A percentile compares a stretch with the other conserved stretches of the same genome.
Conservation (phyloP, 768 basidiomycete species). For the Psilocybe cyanescens region DNA sequence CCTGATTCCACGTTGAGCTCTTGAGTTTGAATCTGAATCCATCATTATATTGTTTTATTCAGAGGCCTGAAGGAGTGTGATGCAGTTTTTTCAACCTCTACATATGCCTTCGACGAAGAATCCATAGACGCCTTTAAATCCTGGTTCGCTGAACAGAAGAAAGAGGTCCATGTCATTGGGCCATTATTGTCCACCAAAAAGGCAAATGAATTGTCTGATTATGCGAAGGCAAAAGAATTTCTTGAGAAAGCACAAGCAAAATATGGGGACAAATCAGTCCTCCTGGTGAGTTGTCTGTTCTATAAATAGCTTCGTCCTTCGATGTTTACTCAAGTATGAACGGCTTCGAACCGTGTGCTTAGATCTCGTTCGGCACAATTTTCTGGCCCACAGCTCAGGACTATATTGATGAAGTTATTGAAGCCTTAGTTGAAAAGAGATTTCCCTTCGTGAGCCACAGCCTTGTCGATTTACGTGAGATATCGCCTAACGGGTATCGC, state of each 20-base stretch:
- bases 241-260: not conserved
- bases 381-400: constrained; percentile 10
- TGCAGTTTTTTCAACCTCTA: constrained; percentile 2
- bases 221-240: not conserved
- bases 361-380: constrained; percentile 16
- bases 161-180: constrained; percentile 10
- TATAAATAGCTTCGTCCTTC: not conserved
- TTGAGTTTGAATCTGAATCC: not conserved
- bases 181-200: constrained; percentile 11
- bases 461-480: not conserved
- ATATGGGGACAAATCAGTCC: constrained; percentile 7
- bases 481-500: not conserved
- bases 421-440: constrained; percentile 13
- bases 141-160: constrained; percentile 4
- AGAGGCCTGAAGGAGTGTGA: constrained; percentile 14
- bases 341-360: not conserved
- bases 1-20: too few relatives aligned
- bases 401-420: constrained; percentile 13
- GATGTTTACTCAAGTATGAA: not conserved
- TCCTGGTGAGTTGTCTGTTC: constrained; percentile 6
- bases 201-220: not conserved
- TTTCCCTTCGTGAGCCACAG: constrained; percentile 12
- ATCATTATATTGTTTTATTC: not conserved
- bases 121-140: constrained; percentile 7
- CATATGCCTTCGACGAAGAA: constrained; percentile 4